Evolutionary conservation across 768 basidiomycete genomes (phyloP).

Genomic region (Termitomyces sp.): DNA sequence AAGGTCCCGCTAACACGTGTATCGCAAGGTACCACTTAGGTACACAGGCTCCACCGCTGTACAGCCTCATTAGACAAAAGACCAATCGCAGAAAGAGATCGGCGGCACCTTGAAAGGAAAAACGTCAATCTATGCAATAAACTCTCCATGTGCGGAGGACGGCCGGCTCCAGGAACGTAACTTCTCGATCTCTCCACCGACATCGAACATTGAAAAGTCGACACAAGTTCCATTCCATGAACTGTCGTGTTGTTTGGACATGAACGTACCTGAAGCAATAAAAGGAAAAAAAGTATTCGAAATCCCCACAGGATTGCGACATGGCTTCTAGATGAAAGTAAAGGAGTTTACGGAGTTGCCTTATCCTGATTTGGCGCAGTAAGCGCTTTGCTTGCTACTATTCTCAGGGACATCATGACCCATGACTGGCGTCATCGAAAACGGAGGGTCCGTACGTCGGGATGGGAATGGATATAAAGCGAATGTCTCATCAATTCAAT

Average conservation of each 20-base stretch:
- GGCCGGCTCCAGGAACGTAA: not conserved
- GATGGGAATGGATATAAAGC: not conserved
- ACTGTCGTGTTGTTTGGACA: not conserved
- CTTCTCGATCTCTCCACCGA: not conserved
- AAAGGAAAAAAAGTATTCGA: not conserved
- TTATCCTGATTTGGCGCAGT: not conserved
- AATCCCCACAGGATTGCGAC: not conserved
- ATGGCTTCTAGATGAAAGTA: not conserved
- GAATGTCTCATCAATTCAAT: not conserved
- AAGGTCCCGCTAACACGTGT: not conserved
- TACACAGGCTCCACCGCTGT: not conserved
- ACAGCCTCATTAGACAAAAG: no score
- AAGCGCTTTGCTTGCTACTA: not conserved
- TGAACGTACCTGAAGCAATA: not conserved
- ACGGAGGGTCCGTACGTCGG: not conserved
- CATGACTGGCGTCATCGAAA: not conserved
- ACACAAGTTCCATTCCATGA: not conserved
- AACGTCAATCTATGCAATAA: not conserved
- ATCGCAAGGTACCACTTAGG: not conserved
- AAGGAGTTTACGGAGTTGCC: not conserved
- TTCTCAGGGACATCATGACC: not conserved
- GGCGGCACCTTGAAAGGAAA: no score
- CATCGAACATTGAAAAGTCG: no score
- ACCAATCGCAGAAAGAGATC: no score
- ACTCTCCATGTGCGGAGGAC: not conserved